Conservation (phyloP, 2,329 filamentous ascomycete genomes). For the Penicillium sp. region DNA sequence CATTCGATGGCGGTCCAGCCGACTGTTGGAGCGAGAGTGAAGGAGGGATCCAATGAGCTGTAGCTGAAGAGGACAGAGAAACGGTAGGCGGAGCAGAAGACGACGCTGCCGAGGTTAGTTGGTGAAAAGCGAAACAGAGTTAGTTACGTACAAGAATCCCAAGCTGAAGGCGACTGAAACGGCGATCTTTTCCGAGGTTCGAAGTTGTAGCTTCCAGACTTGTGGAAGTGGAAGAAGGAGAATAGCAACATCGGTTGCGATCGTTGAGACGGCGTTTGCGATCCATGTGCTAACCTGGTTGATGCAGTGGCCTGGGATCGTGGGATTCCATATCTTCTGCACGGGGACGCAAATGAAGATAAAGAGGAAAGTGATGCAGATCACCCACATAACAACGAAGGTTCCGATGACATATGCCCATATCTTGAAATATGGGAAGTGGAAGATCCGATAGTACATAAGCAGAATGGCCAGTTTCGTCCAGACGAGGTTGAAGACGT, state of each 20-base stretch:
- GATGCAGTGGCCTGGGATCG: constrained; percentile 25
- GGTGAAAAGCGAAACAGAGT: neutral
- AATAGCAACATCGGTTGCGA: constrained; percentile 25
- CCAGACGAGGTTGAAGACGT: constrained; percentile 32
- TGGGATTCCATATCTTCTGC: constrained; percentile 27
- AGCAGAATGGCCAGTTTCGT: constrained; percentile 26
- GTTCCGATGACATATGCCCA: constrained; percentile 26
- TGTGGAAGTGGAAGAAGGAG: constrained; percentile 25
- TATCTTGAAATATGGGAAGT: constrained; percentile 24
- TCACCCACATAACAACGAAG: constrained; percentile 25
- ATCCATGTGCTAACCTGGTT: constrained; percentile 27
- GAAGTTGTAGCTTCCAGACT: constrained; percentile 27
- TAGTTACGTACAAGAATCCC: constrained; percentile 20
- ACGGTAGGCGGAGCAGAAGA: constrained; percentile 26
- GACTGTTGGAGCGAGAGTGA: constrained; percentile 27
- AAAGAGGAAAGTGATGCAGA: constrained; percentile 27
- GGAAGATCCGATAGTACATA: constrained; percentile 30
- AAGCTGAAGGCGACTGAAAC: constrained; percentile 21
- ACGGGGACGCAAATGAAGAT: constrained; percentile 29
- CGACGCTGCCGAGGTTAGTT: constrained; percentile 15
- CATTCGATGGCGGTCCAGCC: constrained; percentile 28
- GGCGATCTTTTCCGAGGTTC: constrained; percentile 18
- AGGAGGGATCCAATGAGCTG: constrained; percentile 19
- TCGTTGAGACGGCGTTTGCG: constrained; percentile 23
- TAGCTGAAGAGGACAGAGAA: constrained; percentile 27